phyloP scores from a whole-genome alignment of 2,329 filamentous ascomycete species.

The Teratosphaeria viscida region DNA sequence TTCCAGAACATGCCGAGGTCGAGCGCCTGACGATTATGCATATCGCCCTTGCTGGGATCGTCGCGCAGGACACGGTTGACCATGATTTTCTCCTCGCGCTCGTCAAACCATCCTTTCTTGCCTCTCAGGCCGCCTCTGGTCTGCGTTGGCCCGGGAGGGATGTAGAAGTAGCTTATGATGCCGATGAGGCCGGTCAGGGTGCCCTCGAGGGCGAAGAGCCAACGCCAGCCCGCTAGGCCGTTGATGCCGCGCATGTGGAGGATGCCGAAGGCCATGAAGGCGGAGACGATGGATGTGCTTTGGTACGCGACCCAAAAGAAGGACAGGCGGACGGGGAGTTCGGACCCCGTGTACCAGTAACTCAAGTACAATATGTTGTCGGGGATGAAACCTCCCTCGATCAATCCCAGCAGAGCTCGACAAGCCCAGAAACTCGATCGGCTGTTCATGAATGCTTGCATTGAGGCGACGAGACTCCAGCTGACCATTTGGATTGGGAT shows the following conservation, averaged over 20 bases:
- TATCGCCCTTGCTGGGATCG: conserved; percentile 50
- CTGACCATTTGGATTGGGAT: conserved; percentile 30
- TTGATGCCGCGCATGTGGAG: conserved; percentile 35
- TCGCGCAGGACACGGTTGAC: conserved; percentile 54
- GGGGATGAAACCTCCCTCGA: conserved; percentile 47
- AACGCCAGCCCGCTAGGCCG: conserved; percentile 47
- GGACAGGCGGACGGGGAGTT: conserved; percentile 56
- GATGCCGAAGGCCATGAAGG: conserved; percentile 41
- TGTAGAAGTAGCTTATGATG: conserved; percentile 43
- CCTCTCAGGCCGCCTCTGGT: conserved; percentile 53
- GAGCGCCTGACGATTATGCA: conserved; percentile 50
- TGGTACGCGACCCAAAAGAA: conserved; percentile 57
- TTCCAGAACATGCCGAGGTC: conserved; percentile 39
- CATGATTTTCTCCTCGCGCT: conserved; percentile 52
- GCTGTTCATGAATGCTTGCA: conserved; percentile 24
- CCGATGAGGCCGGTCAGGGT: conserved; percentile 45
- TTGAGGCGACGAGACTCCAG: conserved; percentile 35
- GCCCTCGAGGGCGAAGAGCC: conserved; percentile 44
- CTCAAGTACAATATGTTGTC: conserved; percentile 56
- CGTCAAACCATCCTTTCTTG: conserved; percentile 51
- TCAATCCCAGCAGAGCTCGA: conserved; percentile 30
- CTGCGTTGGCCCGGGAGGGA: conserved; percentile 50
- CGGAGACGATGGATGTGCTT: conserved; percentile 43
- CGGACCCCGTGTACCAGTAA: conserved; percentile 65
- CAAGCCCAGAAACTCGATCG: conserved; percentile 29